These are phyloP conservation scores for Phyllostachys edulis DNA, from an alignment of 176 grass and related monocot genomes.

Conservation along the genomic window DNA sequence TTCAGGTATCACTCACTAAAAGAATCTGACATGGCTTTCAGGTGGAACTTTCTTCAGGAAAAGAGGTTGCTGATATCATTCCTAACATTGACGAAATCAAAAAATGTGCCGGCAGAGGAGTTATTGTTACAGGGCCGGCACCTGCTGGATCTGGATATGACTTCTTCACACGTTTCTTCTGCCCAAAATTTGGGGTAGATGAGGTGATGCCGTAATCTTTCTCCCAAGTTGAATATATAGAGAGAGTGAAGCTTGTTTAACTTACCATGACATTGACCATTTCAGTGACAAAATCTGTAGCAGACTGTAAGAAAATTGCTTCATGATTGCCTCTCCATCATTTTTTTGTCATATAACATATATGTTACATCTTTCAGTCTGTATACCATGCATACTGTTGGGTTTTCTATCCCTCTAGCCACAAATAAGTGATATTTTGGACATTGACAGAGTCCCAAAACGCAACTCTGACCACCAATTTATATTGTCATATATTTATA, in stretches of 20 bases:
- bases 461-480: too few relatives aligned
- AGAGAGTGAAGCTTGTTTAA: neutral
- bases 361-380: neutral
- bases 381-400: neutral
- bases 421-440: too few relatives aligned
- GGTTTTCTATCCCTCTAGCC: neutral
- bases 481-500: too few relatives aligned
- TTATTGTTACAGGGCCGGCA: conserved; percentile 52
- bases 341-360: neutral
- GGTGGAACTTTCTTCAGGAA: conserved; percentile 56
- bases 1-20: too few relatives aligned
- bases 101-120: conserved; percentile 41
- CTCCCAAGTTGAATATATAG: neutral
- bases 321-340: neutral
- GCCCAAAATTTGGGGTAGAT: conserved; percentile 47
- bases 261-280: neutral
- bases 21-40: neutral
- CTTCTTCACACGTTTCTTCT: conserved; percentile 57
- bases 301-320: neutral
- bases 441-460: too few relatives aligned
- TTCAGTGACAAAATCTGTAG: neutral
- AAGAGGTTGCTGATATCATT: conserved; percentile 43
- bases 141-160: conserved; percentile 52
- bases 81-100: conserved; percentile 58
- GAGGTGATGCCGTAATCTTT: conserved; percentile 53